These are phyloP conservation scores for Suillus ampliporus DNA, from an alignment of 768 basidiomycete genomes.

Conservation along the genomic window DNA sequence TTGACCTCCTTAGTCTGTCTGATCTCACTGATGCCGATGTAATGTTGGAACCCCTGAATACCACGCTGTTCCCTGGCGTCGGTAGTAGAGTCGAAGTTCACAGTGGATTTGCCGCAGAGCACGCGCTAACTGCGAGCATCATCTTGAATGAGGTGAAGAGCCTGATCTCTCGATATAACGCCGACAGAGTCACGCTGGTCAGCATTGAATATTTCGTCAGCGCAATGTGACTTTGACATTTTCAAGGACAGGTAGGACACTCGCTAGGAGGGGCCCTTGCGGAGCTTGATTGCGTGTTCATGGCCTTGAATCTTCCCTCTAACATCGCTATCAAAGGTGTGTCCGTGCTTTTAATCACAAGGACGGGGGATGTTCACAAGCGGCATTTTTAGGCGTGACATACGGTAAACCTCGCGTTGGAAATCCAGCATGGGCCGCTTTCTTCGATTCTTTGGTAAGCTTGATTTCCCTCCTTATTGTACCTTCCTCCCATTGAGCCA, in stretches of 20 bases:
- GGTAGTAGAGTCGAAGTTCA: slow-evolving; percentile 50
- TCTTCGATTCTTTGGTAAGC: slow-evolving; percentile 33
- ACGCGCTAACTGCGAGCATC: slow-evolving; percentile 50
- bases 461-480: not conserved
- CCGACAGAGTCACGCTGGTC: slow-evolving; percentile 49
- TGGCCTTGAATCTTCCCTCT: slow-evolving; percentile 53
- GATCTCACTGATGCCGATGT: slow-evolving; percentile 57
- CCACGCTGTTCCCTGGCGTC: slow-evolving; percentile 61
- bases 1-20: slow-evolving; percentile 43
- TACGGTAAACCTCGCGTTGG: slow-evolving; percentile 38
- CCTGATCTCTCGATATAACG: slow-evolving; percentile 43
- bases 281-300: slow-evolving; percentile 54
- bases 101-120: slow-evolving; percentile 58
- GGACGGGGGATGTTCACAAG: not conserved
- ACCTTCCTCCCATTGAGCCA: not conserved
- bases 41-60: slow-evolving; percentile 43
- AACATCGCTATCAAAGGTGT: slow-evolving; percentile 35
- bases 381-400: slow-evolving; percentile 22
- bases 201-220: slow-evolving; percentile 19
- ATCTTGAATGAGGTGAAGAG: slow-evolving; percentile 51
- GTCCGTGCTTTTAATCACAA: not conserved
- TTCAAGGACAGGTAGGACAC: slow-evolving; percentile 44
- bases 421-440: slow-evolving; percentile 32
- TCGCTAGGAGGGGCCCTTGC: slow-evolving; percentile 60
- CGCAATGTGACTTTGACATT: not conserved